Conservation (phyloP, 1,139 yeast genomes). For the Diutina mesorugosa region DNA sequence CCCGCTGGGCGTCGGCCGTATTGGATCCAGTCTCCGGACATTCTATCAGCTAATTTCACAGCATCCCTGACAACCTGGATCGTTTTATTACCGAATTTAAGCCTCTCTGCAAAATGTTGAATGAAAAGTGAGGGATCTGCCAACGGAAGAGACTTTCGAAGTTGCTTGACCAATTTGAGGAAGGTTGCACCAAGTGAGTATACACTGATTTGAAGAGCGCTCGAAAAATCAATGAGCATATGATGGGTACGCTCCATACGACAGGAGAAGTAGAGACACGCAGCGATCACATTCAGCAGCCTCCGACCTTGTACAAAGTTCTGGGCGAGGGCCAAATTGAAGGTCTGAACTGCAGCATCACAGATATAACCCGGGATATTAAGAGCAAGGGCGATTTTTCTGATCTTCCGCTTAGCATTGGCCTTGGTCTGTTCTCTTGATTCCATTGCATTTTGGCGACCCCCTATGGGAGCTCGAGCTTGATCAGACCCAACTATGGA, state of each 20-base stretch:
- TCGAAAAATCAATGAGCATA: slow-evolving; percentile 90
- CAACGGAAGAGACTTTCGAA: slow-evolving; percentile 64
- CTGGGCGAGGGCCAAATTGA: slow-evolving; percentile 68
- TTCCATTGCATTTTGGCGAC: slow-evolving; percentile 63
- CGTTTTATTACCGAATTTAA: slow-evolving; percentile 62
- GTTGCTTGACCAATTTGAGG: slow-evolving; percentile 72
- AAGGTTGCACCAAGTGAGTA: slow-evolving; percentile 94
- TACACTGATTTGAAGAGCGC: slow-evolving; percentile 80
- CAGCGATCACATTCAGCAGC: slow-evolving; percentile 88
- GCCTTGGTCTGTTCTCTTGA: slow-evolving; percentile 79
- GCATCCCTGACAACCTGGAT: slow-evolving; percentile 81
- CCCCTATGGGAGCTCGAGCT: slow-evolving; percentile 48
- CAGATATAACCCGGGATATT: slow-evolving; percentile 73
- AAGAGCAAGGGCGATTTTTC: slow-evolving; percentile 67
- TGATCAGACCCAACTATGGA: slow-evolving; percentile 87
- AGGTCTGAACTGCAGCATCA: slow-evolving; percentile 84
- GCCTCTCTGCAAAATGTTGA: slow-evolving; percentile 82
- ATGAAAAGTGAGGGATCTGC: slow-evolving; percentile 93
- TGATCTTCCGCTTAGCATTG: slow-evolving; percentile 68
- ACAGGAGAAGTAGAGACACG: slow-evolving; percentile 90
- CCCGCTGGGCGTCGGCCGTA: slow-evolving; percentile 98
- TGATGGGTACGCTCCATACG: slow-evolving; percentile 85
- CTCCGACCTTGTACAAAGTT: slow-evolving; percentile 93
- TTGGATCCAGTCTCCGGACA: slow-evolving; percentile 92
- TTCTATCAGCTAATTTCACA: slow-evolving; percentile 69